These are phyloP conservation scores for Gryganskiella cystojenkinii DNA, from an alignment of 192 early-diverging fungal genomes.

Conservation along the genomic window DNA sequence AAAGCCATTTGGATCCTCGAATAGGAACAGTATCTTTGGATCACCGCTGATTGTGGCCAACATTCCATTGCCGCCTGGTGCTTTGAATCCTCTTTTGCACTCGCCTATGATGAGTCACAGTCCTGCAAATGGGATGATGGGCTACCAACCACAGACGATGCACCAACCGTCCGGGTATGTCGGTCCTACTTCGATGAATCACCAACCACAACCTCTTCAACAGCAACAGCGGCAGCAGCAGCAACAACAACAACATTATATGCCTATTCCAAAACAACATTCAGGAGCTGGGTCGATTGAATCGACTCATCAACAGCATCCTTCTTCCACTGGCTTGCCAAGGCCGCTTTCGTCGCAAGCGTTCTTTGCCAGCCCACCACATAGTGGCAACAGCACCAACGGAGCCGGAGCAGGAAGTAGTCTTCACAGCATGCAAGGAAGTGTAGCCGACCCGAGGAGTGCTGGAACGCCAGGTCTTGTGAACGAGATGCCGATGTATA, in stretches of 20 bases:
- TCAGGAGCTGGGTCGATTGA: too few species aligned
- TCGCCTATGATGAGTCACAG: slow-evolving; percentile 7
- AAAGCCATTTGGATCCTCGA: neutral
- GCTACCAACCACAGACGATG: slow-evolving; percentile 32
- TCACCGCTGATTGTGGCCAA: slow-evolving; percentile 30
- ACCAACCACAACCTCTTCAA: neutral
- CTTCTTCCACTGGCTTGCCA: neutral
- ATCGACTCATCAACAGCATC: too few species aligned
- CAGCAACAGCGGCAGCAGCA: neutral
- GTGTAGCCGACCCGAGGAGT: neutral
- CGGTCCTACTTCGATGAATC: too few species aligned
- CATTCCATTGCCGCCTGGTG: slow-evolving; percentile 40
- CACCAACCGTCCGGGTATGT: slow-evolving; percentile 20
- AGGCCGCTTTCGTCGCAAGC: slow-evolving; percentile 6
- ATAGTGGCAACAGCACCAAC: slow-evolving; percentile 4
- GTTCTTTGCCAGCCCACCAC: slow-evolving; percentile 7
- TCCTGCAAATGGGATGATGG: neutral
- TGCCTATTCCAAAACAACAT: neutral
- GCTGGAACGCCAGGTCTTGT: neutral
- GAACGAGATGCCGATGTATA: slow-evolving; percentile 7
- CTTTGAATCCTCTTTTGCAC: slow-evolving; percentile 28
- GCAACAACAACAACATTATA: neutral
- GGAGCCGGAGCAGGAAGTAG: neutral
- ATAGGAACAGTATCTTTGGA: slow-evolving; percentile 28
- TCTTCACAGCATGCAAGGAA: neutral